phyloP scores from a whole-genome alignment of 306 rosid species.

The Pterocarpus santalinus region DNA sequence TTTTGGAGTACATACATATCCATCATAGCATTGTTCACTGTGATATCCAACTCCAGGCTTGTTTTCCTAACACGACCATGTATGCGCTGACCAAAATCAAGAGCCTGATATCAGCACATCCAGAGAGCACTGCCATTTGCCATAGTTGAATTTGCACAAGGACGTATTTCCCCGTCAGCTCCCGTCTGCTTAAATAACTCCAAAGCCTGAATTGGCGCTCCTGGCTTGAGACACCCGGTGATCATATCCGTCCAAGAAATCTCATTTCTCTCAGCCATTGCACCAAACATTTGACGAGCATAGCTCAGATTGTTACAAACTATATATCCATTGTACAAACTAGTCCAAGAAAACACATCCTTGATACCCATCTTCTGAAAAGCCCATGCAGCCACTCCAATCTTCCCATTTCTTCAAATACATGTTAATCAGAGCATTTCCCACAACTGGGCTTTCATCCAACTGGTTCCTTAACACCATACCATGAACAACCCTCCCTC shows the following conservation, averaged over 20 bases:
- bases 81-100: constrained; percentile 39
- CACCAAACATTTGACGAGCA: constrained; percentile 41
- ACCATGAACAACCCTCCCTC: too few species aligned
- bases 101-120: constrained; percentile 43
- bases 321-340: constrained; percentile 13
- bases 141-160: not conserved
- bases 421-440: constrained; percentile 47
- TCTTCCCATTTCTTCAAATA: constrained; percentile 33
- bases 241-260: constrained; percentile 48
- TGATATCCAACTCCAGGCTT: not conserved
- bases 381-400: constrained; percentile 22
- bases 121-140: constrained; percentile 16
- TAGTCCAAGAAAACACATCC: constrained; percentile 42
- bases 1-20: constrained; percentile 36
- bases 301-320: not conserved
- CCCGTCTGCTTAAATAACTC: constrained; percentile 29
- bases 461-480: too few species aligned
- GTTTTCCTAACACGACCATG: constrained; percentile 38
- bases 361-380: constrained; percentile 42
- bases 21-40: constrained; percentile 43
- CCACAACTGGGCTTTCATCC: constrained; percentile 8
- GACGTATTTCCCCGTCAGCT: not conserved
- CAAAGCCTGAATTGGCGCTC: constrained; percentile 50
- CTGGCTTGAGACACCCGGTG: constrained; percentile 40
- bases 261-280: constrained; percentile 40